Percentiles rank a stretch among this genome's conserved stretches.
phyloP scores from a whole-genome alignment of 495 filamentous ascomycete genomes.

The Lindgomyces ingoldianus region DNA sequence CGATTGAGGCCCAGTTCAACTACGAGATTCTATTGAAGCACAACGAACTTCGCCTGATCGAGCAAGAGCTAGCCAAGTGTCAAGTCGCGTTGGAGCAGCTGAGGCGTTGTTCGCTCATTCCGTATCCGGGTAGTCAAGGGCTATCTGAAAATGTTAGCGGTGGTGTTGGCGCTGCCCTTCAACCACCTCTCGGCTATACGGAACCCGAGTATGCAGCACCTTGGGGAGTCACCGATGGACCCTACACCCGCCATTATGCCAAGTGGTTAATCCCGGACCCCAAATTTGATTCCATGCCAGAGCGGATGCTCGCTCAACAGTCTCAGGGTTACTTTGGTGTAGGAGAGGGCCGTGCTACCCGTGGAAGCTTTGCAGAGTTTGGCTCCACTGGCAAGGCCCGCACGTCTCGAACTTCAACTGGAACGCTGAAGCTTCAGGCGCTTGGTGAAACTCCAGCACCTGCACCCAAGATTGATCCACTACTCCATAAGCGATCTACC shows the following conservation, averaged over 20 bases:
- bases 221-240: constrained; percentile 86
- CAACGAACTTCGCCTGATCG: constrained; percentile 87
- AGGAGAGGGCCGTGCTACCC: constrained; percentile 68
- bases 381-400: constrained; percentile 61
- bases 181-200: constrained; percentile 57
- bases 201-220: constrained; percentile 71
- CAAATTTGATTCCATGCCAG: constrained; percentile 63
- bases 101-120: constrained; percentile 85
- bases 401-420: constrained; percentile 38
- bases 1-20: constrained; percentile 80
- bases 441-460: constrained; percentile 47
- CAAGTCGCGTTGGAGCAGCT: constrained; percentile 94
- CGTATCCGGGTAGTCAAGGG: constrained; percentile 69
- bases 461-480: constrained; percentile 54
- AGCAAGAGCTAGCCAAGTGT: constrained; percentile 95
- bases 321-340: constrained; percentile 33
- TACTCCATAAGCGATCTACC: constrained; percentile 61
- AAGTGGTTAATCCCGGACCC: constrained; percentile 91
- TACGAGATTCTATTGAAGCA: constrained; percentile 94
- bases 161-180: constrained; percentile 69
- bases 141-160: constrained; percentile 65
- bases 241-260: constrained; percentile 90
- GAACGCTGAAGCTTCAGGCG: constrained; percentile 61
- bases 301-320: constrained; percentile 17
- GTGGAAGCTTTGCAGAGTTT: constrained; percentile 66